A percentile compares a stretch with the other conserved stretches of the same genome.
These are phyloP conservation scores for Artemisia annua DNA, from an alignment of 129 eudicot genomes.

Conservation along the genomic window DNA sequence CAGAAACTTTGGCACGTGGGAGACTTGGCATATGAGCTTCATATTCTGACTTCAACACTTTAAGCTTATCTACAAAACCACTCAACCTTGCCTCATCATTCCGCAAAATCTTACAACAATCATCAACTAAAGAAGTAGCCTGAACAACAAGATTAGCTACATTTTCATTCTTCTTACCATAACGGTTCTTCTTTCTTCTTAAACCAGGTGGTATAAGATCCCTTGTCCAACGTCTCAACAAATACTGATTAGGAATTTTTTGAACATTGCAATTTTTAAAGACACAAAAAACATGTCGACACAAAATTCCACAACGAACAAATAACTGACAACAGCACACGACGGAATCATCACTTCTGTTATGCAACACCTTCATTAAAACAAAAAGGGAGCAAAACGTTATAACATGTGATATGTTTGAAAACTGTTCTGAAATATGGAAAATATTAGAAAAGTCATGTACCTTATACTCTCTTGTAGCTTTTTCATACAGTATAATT, in stretches of 20 bases:
- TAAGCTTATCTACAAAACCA: not conserved
- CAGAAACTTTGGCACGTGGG: too few relatives aligned
- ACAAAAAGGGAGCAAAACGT: too few relatives aligned
- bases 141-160: not conserved
- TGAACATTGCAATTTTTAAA: too few relatives aligned
- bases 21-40: not conserved
- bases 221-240: not conserved
- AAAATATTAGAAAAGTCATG: too few relatives aligned
- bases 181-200: not conserved
- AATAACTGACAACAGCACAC: too few relatives aligned
- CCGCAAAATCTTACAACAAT: not conserved
- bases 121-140: not conserved
- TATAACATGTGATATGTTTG: too few relatives aligned
- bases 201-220: not conserved
- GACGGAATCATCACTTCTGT: too few relatives aligned
- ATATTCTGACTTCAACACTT: not conserved
- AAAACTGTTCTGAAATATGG: not conserved
- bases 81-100: too few relatives aligned
- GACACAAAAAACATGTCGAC: not conserved
- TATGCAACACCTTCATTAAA: too few relatives aligned
- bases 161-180: not conserved
- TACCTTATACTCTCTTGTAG: too few relatives aligned
- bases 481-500: too few relatives aligned
- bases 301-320: not conserved
- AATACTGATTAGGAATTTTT: not conserved